Base-by-base conservation (phyloP, 768 basidiomycete species). In the Fomitopsis pulvina region DNA sequence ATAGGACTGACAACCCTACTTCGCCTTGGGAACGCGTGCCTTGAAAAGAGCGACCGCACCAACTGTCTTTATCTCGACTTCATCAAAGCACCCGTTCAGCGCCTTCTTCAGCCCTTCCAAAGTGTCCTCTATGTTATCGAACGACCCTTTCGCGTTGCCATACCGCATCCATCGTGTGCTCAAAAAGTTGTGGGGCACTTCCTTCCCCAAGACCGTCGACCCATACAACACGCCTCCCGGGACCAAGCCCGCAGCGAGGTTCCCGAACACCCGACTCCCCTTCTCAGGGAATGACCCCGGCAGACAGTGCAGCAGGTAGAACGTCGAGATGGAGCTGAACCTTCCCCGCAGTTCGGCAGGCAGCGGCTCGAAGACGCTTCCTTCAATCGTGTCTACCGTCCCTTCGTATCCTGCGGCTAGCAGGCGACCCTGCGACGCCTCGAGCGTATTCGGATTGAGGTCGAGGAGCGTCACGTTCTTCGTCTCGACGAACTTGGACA, bases 271-370 rank as follows among this genome's bases (percentile, higher is more conserved):
- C 1, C 41, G 18, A 3, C 22, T 39, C 11, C 53, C 59, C 44
- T 60, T 60, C 25, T 30, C 28, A 7, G 56, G 47, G 38, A 60
- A 51, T 6, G 30, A 8, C 14, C 59, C 59, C 1, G 56, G 54
- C 20, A 60, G 53, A 26, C 54, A 56, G 48, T 60, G 56, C 34
- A 60, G 45, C n/a, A 57, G 26, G 46, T 57, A 57, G 50, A 55
- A 57, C n/a, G 55, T 26, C 48, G 59, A 55, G 32, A 56, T 45
- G 21, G 56, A 51, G 41, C 55, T 57, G 41, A 51, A 60, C 5
- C 30, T 25, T 1, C 12, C 52, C 8, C 32, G 45, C 46, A 53
- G 26, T 3, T 18, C 9, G 18, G 28, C 38, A 9, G 59, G 59
- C 14, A 60, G 49, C 1, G 59, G 53, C 4, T 41, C 30, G 45